Evolutionary conservation across 306 rosid species (phyloP).

Genomic region (Rosa chinensis): DNA sequence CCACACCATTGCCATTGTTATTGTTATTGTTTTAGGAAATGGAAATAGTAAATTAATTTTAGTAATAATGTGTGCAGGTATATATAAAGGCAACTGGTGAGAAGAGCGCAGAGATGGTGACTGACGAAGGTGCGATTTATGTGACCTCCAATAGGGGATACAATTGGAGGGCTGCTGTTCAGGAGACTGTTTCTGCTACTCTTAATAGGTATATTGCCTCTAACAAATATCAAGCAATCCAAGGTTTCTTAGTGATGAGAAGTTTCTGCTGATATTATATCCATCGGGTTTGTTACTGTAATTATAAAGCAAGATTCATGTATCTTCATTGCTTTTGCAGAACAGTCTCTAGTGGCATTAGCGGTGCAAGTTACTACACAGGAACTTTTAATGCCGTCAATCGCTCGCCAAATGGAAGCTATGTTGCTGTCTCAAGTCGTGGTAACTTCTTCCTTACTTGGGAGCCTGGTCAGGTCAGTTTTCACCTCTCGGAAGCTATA

Average conservation of each 20-base stretch:
- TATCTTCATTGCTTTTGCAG: conserved; percentile 57
- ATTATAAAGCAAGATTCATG: conserved; percentile 27
- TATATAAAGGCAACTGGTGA: conserved; percentile 92
- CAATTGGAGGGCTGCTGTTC: conserved; percentile 97
- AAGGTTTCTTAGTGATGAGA: neutral
- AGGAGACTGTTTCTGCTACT: conserved; percentile 97
- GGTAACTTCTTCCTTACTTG: conserved; percentile 97
- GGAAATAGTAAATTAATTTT: neutral
- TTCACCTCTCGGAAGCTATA: conserved; percentile 19
- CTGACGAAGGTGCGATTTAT: conserved; percentile 94
- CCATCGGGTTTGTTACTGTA: neutral
- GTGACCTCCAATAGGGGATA: conserved; percentile 88
- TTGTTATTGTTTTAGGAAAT: neutral
- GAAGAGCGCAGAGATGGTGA: conserved; percentile 96
- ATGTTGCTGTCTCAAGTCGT: conserved; percentile 97
- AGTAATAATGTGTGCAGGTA: conserved; percentile 50
- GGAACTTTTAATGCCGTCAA: conserved; percentile 92
- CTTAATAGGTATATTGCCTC: conserved; percentile 70
- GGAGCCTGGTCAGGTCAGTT: conserved; percentile 97
- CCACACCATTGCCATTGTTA: neutral
- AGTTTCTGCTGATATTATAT: neutral
- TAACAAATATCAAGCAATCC: neutral
- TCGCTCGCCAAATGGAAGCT: conserved; percentile 90
- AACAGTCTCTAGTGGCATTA: conserved; percentile 98
- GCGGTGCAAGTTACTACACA: conserved; percentile 95